phyloP scores from a whole-genome alignment of 805 yeast species.

The Ogataea philodendri region DNA sequence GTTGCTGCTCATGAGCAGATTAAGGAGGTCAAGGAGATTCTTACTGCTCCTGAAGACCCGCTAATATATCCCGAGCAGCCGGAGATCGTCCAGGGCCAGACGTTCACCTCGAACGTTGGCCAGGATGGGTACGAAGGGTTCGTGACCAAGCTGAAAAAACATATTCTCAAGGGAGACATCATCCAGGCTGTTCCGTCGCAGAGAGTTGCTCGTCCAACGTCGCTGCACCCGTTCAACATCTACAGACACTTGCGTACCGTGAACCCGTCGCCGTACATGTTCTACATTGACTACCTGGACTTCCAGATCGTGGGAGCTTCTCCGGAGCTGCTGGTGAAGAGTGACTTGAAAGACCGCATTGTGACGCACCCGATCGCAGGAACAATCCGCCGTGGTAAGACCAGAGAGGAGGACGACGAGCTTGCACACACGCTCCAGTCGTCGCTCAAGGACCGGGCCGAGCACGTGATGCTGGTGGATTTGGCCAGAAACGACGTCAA shows the following conservation, averaged over 20 bases:
- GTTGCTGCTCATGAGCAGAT: conserved; percentile 57
- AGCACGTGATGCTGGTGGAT: conserved; percentile 98
- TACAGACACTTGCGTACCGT: conserved; percentile 93
- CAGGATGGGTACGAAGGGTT: conserved; percentile 88
- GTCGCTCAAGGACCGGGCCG: conserved; percentile 91
- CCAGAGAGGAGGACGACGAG: conserved; percentile 86
- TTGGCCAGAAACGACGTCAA: conserved; percentile 95
- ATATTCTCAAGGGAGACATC: conserved; percentile 87
- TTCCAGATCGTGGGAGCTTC: conserved; percentile 97
- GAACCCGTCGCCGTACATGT: conserved; percentile 96
- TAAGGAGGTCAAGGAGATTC: conserved; percentile 46
- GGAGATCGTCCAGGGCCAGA: conserved; percentile 63
- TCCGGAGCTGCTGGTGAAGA: conserved; percentile 87
- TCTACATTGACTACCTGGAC: conserved; percentile 86
- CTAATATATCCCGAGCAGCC: conserved; percentile 72
- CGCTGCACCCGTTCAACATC: conserved; percentile 93
- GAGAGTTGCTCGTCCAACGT: conserved; percentile 92
- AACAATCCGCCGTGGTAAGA: conserved; percentile 85
- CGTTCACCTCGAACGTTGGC: conserved; percentile 86
- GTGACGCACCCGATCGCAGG: conserved; percentile 99
- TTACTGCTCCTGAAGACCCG: conserved; percentile 43
- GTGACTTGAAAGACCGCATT: conserved; percentile 68
- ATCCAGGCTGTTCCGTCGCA: conserved; percentile 99
- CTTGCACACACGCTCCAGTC: conserved; percentile 71
- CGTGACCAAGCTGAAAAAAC: conserved; percentile 71